Percentiles rank a stretch among this genome's conserved stretches.
Conservation (phyloP, 805 yeast species). For the Yamadazyma phyllophila region DNA sequence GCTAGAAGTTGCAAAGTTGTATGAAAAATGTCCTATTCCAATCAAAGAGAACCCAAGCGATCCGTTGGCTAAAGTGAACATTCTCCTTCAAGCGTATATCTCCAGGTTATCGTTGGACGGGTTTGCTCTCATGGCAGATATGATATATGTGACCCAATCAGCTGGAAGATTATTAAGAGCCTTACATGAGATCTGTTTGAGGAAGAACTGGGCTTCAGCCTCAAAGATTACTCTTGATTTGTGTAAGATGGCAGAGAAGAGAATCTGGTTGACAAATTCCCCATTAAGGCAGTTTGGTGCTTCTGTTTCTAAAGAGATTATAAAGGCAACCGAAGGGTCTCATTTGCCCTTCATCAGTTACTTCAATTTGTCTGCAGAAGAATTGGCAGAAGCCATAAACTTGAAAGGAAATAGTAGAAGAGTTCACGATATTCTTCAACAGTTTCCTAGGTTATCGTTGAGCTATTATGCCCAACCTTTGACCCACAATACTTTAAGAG, state of each 20-base stretch:
- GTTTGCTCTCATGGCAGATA: conserved; percentile 87
- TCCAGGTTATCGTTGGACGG: conserved; percentile 77
- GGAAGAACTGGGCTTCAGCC: conserved; percentile 68
- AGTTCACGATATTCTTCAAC: conserved; percentile 57
- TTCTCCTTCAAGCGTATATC: conserved; percentile 83
- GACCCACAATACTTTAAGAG: conserved; percentile 61
- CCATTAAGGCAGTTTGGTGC: conserved; percentile 81
- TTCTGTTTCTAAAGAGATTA: conserved; percentile 65
- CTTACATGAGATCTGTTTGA: conserved; percentile 69
- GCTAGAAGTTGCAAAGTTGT: conserved; percentile 63
- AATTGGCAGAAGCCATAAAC: conserved; percentile 77
- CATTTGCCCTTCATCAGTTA: conserved; percentile 81
- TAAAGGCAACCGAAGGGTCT: conserved; percentile 74
- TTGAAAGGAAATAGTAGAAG: conserved; percentile 63
- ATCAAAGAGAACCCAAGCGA: conserved; percentile 69
- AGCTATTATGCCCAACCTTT: conserved; percentile 72
- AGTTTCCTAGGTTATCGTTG: conserved; percentile 69
- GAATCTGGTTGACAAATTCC: conserved; percentile 82
- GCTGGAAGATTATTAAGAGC: conserved; percentile 90
- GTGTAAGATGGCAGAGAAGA: conserved; percentile 74
- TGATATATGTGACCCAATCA: conserved; percentile 89
- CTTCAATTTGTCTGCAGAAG: conserved; percentile 66
- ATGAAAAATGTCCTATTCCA: conserved; percentile 83
- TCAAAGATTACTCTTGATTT: conserved; percentile 58
- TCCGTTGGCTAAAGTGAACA: conserved; percentile 73